Base-by-base conservation (phyloP, 1,284 basidiomycete species). In the Tylopilus sp. region DNA sequence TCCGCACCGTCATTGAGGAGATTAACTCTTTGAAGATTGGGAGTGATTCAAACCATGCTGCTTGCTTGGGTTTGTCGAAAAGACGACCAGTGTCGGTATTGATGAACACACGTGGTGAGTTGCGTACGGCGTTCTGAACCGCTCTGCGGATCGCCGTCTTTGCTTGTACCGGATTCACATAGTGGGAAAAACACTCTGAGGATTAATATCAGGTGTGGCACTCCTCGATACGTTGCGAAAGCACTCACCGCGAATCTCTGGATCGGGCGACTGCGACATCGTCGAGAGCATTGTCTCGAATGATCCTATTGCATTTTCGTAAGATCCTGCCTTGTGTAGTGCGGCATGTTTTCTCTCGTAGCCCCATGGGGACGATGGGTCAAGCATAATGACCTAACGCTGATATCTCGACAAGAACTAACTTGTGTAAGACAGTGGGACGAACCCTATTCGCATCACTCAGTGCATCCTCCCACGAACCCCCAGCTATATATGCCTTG, bases 391-490 rank as follows among this genome's bases (percentile, higher is more conserved):
- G 2, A 31, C 25, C 50, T 53, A n/a, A 29, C 4, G 16, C n/a
- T 28, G 29, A 28, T 26, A 11, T 21, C 5, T 42, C 9, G 1
- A 34, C 19, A 31, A 15, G 13, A 21, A 15, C 5, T 21, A 2
- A 12, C 28, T 28, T 28, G n/a, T 4, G 8, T 4, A 5, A 1
- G 10, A 37, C 10, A n/a, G 33, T 15, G 3, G 0, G 13, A 18
- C 36, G 2, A 6, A 49, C 54, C 18, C 30, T 6, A n/a, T 57
- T 12, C 2, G 54, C 55, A 18, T 56, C 52, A 13, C 28, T 21
- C 2, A 55, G 21, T 3, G 55, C 42, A 1, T 46, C 26, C 12
- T 48, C 11, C 40, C 52, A 56, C 2, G 21, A 6, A 6, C 23
- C 33, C 9, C 0, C 34, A 1, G n/a, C 30, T 6, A 35, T 19